Base-by-base conservation (phyloP, 148 eudicot species). In the Limonium bicolor region DNA sequence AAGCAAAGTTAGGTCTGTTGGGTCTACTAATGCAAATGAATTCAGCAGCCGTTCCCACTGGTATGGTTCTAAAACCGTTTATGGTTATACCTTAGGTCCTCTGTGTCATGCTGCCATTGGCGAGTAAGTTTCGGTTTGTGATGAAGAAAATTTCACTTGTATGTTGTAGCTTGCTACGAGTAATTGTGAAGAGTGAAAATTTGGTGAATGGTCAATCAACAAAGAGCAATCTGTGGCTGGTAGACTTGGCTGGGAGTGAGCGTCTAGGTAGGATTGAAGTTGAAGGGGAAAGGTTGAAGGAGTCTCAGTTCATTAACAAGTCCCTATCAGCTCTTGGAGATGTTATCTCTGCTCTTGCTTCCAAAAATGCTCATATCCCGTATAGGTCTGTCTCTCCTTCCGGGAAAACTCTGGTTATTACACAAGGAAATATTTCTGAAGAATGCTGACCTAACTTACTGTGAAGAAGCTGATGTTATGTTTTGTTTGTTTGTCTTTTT, bases 1-100 rank as follows among this genome's bases (percentile, higher is more conserved):
- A 57, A 83, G 96, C 53, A 83, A 77, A 48, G 81, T 92, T 18
- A 53, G 96, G 51, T 73, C 96, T 22, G 94, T 88, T 57, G 96
- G 96, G 30, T 88, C 96, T 28, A 88, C 80, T 53, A 88, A 88
- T 48, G 94, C 84, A 51, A 88, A 88, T 41, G 94, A 88, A 61
- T 94, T 83, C 44, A 88, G 97, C 63, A 88, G 93, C 49, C 92
- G 94, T 11, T 88, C 97, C 64, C 94, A 88, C 66, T 88, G 96
- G 94, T 87, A 61, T 9, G 19, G 27, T 21, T 21, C 11, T 46
- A 10, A 29, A 20, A 2, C n/a, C 16, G 2, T 11, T 3, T 41
- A n/a, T n/a, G n/a, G 7, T 22, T 15, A 28, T 22, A 43, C 9
- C 28, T 14, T 2, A 36, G 26, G 5, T 20, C 5, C 18, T 19